These are phyloP conservation scores for Earliella scabrosa DNA, from an alignment of 1,284 basidiomycete genomes.

Conservation along the genomic window DNA sequence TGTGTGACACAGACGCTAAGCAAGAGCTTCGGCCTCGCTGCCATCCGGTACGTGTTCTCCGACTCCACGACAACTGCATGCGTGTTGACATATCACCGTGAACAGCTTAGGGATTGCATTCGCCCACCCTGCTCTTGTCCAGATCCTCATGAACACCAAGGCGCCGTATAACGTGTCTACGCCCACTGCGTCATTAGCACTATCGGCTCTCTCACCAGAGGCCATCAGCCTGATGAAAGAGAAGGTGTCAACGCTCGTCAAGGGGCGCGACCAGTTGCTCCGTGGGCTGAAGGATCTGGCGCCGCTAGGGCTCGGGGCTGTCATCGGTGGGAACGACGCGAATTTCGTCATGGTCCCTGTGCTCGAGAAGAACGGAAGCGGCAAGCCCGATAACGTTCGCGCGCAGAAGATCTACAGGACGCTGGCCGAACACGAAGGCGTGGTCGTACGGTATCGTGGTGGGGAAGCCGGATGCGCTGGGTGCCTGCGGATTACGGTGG, in stretches of 20 bases:
- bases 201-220: conserved; percentile 67
- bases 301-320: conserved; percentile 65
- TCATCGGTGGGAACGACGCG: conserved; percentile 86
- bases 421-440: conserved; percentile 84
- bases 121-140: conserved; percentile 88
- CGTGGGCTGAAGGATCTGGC: conserved; percentile 47
- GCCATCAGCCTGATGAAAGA: conserved; percentile 70
- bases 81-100: not conserved
- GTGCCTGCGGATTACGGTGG: conserved; percentile 91
- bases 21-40: conserved; percentile 96
- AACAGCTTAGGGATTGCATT: conserved; percentile 87
- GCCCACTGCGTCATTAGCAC: conserved; percentile 86
- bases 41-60: conserved; percentile 77
- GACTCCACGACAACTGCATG: too few species aligned
- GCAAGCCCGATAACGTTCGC: conserved; percentile 69
- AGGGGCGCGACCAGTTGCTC: conserved; percentile 62
- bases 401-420: conserved; percentile 79
- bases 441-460: conserved; percentile 93
- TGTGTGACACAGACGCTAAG: conserved; percentile 96
- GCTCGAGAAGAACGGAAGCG: conserved; percentile 48
- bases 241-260: conserved; percentile 66
- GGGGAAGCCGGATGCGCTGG: conserved; percentile 87
- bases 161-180: conserved; percentile 98
- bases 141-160: conserved; percentile 94
- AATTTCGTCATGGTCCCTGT: conserved; percentile 93